Percentiles rank a stretch among this genome's conserved stretches.
These are phyloP conservation scores for Ophiocordyceps unilateralis DNA, from an alignment of 2,329 filamentous ascomycete genomes.

Conservation along the genomic window DNA sequence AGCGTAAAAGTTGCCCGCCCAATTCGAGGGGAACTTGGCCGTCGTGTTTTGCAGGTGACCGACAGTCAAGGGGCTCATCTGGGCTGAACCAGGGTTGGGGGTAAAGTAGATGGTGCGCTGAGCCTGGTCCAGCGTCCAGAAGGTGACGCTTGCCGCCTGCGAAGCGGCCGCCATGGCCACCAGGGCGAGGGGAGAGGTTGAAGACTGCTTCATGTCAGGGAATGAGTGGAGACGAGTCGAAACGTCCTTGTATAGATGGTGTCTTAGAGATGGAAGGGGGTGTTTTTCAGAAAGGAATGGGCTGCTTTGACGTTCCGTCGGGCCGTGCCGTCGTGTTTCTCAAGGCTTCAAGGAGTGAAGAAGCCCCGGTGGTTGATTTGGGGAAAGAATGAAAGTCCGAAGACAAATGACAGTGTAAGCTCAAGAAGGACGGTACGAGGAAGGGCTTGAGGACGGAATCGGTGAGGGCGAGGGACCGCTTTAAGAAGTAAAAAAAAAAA, in stretches of 20 bases:
- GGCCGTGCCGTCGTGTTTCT: not conserved
- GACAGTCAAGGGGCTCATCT: constrained; percentile 22
- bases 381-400: constrained; percentile 9
- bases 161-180: constrained; percentile 24
- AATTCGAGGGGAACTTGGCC: constrained; percentile 24
- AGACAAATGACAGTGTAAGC: not conserved
- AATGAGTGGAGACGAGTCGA: too few species aligned
- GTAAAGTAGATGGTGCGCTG: constrained; percentile 34
- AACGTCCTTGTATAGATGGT: too few species aligned
- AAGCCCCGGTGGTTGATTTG: constrained; percentile 7
- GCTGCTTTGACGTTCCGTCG: not conserved
- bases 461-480: not conserved
- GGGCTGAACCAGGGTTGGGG: constrained; percentile 18
- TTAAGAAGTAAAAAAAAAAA: not conserved
- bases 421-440: not conserved
- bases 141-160: constrained; percentile 34
- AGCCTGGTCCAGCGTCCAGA: constrained; percentile 37
- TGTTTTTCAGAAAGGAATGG: not conserved
- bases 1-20: constrained; percentile 34
- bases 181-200: constrained; percentile 24
- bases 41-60: constrained; percentile 18
- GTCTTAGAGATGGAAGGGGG: too few species aligned
- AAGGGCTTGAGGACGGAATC: not conserved
- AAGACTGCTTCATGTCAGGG: constrained; percentile 31
- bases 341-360: constrained; percentile 4